phyloP scores from a whole-genome alignment of 176 grass and related monocot species.

The Aegilops longissima region DNA sequence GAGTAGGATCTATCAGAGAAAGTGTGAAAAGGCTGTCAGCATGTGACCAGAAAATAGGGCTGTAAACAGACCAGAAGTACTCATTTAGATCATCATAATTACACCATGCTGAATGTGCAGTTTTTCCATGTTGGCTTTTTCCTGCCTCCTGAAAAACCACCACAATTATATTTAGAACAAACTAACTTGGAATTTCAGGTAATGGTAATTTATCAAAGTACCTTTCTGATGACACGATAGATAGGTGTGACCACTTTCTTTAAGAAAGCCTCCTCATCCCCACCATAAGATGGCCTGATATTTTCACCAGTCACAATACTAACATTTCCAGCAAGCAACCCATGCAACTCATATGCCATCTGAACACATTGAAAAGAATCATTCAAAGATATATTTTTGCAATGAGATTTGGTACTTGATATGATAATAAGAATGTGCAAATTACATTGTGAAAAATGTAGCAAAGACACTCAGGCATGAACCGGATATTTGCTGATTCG shows the following conservation, averaged over 20 bases:
- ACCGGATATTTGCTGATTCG: constrained; percentile 86
- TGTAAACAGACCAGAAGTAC: constrained; percentile 79
- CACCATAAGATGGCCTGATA: constrained; percentile 90
- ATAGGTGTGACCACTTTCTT: constrained; percentile 94
- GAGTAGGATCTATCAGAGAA: constrained; percentile 27
- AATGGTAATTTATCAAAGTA: constrained; percentile 19
- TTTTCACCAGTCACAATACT: constrained; percentile 94
- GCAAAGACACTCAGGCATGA: constrained; percentile 94
- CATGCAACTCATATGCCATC: constrained; percentile 96
- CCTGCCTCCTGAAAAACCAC: constrained; percentile 75
- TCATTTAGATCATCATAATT: constrained; percentile 99
- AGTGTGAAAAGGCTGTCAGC: constrained; percentile 1
- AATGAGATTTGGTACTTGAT: constrained; percentile 10
- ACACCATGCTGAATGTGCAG: constrained; percentile 90
- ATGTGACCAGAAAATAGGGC: constrained; percentile 12
- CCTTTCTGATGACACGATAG: constrained; percentile 81
- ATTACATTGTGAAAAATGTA: constrained; percentile 98
- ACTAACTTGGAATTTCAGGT: constrained; percentile 16
- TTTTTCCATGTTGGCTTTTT: constrained; percentile 90
- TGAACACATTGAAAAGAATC: constrained; percentile 39
- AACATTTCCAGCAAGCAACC: constrained; percentile 77
- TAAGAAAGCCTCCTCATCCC: constrained; percentile 91
- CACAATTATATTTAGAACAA: constrained; percentile 26
- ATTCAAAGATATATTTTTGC: constrained; percentile 11
- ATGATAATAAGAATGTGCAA: not conserved